Evolutionary conservation across 768 basidiomycete species (phyloP), one percentile per base, ranked within the genome.

Genomic region (Podaxis sp.): DNA sequence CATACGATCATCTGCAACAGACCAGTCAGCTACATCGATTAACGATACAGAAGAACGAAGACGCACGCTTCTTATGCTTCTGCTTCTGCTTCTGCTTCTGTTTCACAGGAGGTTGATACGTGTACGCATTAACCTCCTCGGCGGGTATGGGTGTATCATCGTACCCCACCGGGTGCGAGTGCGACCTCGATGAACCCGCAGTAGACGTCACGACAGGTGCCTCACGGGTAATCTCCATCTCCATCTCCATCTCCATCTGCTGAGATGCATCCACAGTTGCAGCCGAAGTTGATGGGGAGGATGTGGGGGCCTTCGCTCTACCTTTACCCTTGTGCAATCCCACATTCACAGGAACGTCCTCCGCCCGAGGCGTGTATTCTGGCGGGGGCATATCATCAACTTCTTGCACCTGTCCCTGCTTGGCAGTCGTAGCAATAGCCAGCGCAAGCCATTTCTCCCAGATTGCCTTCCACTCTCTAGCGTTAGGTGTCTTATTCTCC

Each of bases 401-500:
- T 24, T 76, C 72, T 55, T 77, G 74, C 46, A 22, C 53, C 30
- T 30, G 40, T 28, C 51, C 59, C 64, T 77, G 80, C 56, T 74
- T 73, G 11, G 81, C 80, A 37, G 84, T 80, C 13, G 78, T 77
- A 4, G 83, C 82, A 20, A 81, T 70, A 37, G 82, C 84, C 53
- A 86, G 69, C 12, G 84, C 80, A 58, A 90, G 75, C 87, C 87
- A 89, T 74, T 88, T 90, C 77, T 93, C 91, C 88, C 89, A 91
- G 28, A 83, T 82, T 6, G 85, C 80, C 26, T 83, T 81, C 79
- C 87, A 82, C 66, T 91, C 90, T 68, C 82, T 64, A 30, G 83
- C 80, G 50, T 76, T 78, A 48, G 77, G 73, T 56, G 76, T 71
- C 20, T 78, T 73, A 44, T 77, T 74, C 22, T 75, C 71, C 56